These are phyloP conservation scores for Panicum miliaceum DNA, from an alignment of 176 grass and related monocot genomes.

Conservation along the genomic window DNA sequence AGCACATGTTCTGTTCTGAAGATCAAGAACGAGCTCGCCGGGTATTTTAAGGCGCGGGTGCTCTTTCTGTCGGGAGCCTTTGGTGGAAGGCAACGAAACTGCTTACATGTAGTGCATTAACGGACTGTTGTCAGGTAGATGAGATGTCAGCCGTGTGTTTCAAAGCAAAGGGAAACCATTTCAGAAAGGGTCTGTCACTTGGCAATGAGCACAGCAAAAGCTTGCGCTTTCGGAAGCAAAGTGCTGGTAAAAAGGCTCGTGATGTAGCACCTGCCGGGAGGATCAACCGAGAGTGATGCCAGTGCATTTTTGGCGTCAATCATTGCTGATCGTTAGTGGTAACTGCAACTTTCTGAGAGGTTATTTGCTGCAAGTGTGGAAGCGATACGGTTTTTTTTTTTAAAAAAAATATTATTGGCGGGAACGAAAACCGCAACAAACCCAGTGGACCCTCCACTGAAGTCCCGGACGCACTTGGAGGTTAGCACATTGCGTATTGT, in stretches of 20 bases:
- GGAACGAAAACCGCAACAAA: constrained; percentile 28
- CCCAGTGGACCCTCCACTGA: constrained; percentile 28
- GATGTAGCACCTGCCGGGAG: constrained; percentile 24
- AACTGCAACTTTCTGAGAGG: constrained; percentile 20
- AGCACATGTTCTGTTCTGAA: constrained; percentile 31
- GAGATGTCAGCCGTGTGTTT: neutral
- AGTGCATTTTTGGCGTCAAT: constrained; percentile 31
- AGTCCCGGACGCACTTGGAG: constrained; percentile 30
- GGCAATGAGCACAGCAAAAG: neutral
- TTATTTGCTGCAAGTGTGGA: constrained; percentile 20
- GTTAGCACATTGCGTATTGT: constrained; percentile 19
- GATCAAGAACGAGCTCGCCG: neutral
- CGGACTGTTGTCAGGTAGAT: neutral
- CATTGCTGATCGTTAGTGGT: constrained; percentile 1
- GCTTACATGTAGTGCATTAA: constrained; percentile 37
- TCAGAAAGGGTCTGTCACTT: neutral
- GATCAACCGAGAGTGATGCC: constrained; percentile 24
- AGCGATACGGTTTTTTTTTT: neutral
- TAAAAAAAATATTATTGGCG: neutral
- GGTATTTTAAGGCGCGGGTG: constrained; percentile 1
- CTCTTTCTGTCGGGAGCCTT: constrained; percentile 29
- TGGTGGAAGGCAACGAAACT: constrained; percentile 23
- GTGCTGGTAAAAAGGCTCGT: neutral
- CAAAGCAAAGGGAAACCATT: constrained; percentile 4
- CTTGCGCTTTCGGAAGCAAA: constrained; percentile 1